Conservation (phyloP, 306 rosid genomes). For the Argentina anserina region DNA sequence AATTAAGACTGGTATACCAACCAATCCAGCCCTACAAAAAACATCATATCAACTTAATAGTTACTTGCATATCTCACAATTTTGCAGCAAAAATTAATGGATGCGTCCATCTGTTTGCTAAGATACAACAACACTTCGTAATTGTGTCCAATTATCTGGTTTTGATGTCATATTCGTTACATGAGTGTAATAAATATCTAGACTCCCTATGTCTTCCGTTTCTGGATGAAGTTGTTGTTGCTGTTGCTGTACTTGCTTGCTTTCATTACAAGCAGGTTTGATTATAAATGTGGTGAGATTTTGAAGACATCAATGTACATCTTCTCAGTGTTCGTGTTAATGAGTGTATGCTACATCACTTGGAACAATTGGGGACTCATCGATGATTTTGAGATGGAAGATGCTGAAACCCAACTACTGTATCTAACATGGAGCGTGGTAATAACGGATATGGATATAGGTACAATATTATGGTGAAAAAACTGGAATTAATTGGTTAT, state of each 20-base stretch:
- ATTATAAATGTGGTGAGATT: neutral
- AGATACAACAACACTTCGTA: neutral
- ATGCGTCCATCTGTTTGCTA: neutral
- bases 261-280: neutral
- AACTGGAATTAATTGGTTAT: no score
- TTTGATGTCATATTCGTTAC: neutral
- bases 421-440: neutral
- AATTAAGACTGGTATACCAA: no score
- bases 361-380: neutral
- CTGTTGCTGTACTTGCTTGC: neutral
- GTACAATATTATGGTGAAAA: slow-evolving; percentile 26
- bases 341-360: neutral
- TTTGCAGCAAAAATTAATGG: neutral
- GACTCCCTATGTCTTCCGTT: neutral
- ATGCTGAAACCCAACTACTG: slow-evolving; percentile 1
- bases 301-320: neutral
- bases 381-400: slow-evolving; percentile 6
- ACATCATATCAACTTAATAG: no score
- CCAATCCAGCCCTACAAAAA: no score
- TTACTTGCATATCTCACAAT: neutral
- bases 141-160: neutral
- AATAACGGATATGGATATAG: slow-evolving; percentile 14
- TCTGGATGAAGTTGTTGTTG: neutral
- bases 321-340: no score
- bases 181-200: neutral